Percentiles rank a stretch among this genome's conserved stretches.
Conservation (phyloP, 768 basidiomycete genomes). For the Hypholoma fasciculare region DNA sequence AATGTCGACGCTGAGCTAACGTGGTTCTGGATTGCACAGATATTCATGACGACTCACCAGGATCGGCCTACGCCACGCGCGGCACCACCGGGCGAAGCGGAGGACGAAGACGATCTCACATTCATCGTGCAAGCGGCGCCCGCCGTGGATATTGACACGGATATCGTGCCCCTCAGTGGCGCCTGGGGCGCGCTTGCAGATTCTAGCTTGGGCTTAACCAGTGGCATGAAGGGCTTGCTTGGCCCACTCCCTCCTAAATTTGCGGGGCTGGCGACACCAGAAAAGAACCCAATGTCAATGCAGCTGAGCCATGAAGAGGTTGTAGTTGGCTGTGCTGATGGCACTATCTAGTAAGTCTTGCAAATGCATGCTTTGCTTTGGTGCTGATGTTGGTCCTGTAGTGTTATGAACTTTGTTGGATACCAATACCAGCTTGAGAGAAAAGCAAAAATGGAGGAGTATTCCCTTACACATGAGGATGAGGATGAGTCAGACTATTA, state of each 20-base stretch:
- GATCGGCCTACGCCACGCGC: constrained; percentile 41
- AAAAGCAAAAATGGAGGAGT: constrained; percentile 6
- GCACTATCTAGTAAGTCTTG: constrained; percentile 80
- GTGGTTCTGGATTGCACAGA: constrained; percentile 37
- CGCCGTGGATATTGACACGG: constrained; percentile 59
- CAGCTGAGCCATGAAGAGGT: constrained; percentile 89
- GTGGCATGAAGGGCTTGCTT: constrained; percentile 55
- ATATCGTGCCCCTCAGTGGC: constrained; percentile 67
- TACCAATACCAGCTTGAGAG: constrained; percentile 25
- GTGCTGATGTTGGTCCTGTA: constrained; percentile 5
- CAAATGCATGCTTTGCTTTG: neutral
- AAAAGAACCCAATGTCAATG: constrained; percentile 96
- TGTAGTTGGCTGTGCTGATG: constrained; percentile 89
- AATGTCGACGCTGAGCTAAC: neutral
- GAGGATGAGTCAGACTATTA: too few species aligned
- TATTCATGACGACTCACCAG: constrained; percentile 82
- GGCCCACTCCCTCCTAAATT: constrained; percentile 71
- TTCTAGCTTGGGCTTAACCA: constrained; percentile 22
- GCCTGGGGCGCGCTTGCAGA: constrained; percentile 72
- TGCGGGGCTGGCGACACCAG: constrained; percentile 77
- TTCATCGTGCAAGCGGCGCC: constrained; percentile 24
- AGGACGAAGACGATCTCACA: constrained; percentile 28
- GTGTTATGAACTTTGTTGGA: constrained; percentile 33
- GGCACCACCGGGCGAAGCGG: constrained; percentile 20
- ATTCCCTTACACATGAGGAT: too few species aligned